Evolutionary conservation across 140 eudicot species (phyloP).

Genomic region (Cichorium intybus): DNA sequence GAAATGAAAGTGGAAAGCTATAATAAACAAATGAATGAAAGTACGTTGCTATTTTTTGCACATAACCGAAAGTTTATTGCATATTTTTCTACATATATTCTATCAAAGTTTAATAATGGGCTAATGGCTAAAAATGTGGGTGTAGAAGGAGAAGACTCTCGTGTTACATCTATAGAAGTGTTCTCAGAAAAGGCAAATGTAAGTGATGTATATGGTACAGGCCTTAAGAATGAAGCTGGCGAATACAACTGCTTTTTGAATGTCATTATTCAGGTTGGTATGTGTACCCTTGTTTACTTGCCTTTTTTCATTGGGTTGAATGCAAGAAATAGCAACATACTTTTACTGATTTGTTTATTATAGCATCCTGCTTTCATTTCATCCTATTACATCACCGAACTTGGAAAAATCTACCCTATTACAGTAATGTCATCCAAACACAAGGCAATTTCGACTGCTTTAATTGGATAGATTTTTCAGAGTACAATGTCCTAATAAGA

Average conservation of each 20-base stretch:
- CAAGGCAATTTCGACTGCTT: not conserved
- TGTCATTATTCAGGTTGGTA: constrained; percentile 88
- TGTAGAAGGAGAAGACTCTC: constrained; percentile 36
- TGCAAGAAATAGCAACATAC: not conserved
- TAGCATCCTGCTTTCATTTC: not conserved
- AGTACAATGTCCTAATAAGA: not conserved
- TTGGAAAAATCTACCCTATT: too few species aligned
- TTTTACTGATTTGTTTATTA: too few species aligned
- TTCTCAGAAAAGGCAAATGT: constrained; percentile 20
- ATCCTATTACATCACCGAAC: too few species aligned
- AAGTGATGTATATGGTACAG: constrained; percentile 53
- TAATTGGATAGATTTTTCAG: not conserved
- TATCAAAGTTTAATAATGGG: constrained; percentile 29
- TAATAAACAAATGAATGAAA: not conserved
- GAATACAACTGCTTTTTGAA: constrained; percentile 97
- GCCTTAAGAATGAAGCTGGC: constrained; percentile 86
- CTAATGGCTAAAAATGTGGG: not conserved
- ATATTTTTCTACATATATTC: constrained; percentile 42
- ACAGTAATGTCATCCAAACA: too few species aligned
- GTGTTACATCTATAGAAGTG: constrained; percentile 30
- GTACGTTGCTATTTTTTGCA: not conserved
- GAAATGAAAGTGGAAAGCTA: too few species aligned
- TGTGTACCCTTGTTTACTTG: not conserved
- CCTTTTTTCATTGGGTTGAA: not conserved
- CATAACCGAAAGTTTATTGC: not conserved